phyloP scores from a whole-genome alignment of 129 eudicot genomes.

The Chrysanthemum seticuspe region DNA sequence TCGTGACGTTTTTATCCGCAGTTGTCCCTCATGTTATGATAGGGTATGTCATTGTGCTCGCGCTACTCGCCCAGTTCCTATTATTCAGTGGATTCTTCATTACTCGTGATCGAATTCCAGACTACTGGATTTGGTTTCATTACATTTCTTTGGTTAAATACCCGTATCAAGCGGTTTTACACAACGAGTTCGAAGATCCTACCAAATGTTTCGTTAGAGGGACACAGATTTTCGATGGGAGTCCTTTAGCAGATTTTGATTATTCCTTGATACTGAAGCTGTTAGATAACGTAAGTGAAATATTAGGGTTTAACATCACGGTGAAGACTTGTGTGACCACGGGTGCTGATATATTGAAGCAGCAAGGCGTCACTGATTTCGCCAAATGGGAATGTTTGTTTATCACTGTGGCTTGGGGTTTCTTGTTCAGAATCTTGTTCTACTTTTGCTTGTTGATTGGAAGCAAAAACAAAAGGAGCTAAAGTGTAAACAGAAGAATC shows the following conservation, averaged over 20 bases:
- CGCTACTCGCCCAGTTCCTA: slow-evolving; percentile 73
- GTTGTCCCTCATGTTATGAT: slow-evolving; percentile 89
- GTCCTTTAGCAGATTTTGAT: slow-evolving; percentile 59
- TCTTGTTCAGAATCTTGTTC: slow-evolving; percentile 76
- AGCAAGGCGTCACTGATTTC: slow-evolving; percentile 71
- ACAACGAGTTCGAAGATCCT: slow-evolving; percentile 70
- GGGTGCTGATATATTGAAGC: slow-evolving; percentile 65
- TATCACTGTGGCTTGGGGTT: slow-evolving; percentile 89
- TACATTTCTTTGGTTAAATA: slow-evolving; percentile 76
- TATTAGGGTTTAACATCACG: slow-evolving; percentile 59
- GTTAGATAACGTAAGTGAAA: slow-evolving; percentile 49
- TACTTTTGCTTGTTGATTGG: slow-evolving; percentile 78
- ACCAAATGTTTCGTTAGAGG: slow-evolving; percentile 72
- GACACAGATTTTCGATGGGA: slow-evolving; percentile 73
- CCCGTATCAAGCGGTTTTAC: slow-evolving; percentile 86
- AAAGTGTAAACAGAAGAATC: slow-evolving; percentile 22
- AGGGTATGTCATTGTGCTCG: slow-evolving; percentile 85
- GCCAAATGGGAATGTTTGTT: slow-evolving; percentile 73
- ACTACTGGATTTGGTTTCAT: slow-evolving; percentile 96
- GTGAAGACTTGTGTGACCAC: slow-evolving; percentile 67
- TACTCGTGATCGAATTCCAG: slow-evolving; percentile 74
- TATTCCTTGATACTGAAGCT: slow-evolving; percentile 50
- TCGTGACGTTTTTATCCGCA: slow-evolving; percentile 87
- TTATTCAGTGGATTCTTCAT: slow-evolving; percentile 95
- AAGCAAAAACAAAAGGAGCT: slow-evolving; percentile 88